Percentiles rank a stretch among this genome's conserved stretches.
phyloP scores from a whole-genome alignment of 2,329 filamentous ascomycete species.

The Exophiala oligosperma region DNA sequence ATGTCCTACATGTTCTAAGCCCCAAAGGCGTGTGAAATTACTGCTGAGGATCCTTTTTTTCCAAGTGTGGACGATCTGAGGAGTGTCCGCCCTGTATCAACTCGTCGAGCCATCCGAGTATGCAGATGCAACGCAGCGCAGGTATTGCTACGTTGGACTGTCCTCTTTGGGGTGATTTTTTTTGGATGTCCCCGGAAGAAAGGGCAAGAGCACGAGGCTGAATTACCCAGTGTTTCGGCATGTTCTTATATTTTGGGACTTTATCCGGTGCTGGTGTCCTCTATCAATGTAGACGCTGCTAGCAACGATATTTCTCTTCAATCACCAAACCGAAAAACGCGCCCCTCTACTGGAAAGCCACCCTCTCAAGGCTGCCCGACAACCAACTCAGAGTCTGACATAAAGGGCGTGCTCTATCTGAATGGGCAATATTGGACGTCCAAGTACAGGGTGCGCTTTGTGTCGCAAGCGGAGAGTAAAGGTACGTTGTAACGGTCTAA shows the following conservation, averaged over 20 bases:
- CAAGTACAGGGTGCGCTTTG: constrained; percentile 21
- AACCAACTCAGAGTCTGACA: too few species aligned
- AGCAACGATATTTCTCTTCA: too few species aligned
- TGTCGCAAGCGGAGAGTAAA: constrained; percentile 23
- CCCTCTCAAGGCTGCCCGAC: neutral
- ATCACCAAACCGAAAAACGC: too few species aligned
- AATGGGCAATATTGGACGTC: constrained; percentile 24
- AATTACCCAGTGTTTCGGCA: too few species aligned
- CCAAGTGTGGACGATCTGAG: neutral
- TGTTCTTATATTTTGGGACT: too few species aligned
- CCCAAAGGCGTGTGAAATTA: constrained; percentile 3
- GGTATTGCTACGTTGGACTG: neutral
- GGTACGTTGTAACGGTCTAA: constrained; percentile 6
- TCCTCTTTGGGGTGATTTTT: neutral
- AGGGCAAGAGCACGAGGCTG: too few species aligned
- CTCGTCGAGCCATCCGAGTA: neutral
- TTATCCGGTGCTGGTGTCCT: too few species aligned
- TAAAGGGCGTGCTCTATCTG: neutral
- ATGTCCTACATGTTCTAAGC: neutral
- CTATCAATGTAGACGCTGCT: too few species aligned
- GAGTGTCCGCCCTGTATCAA: neutral
- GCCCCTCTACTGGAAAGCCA: too few species aligned
- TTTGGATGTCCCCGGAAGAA: neutral
- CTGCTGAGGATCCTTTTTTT: neutral
- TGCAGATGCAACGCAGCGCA: neutral